Conservation (phyloP, 352 stramenopile genomes). For the Globisporangium iwayamae region DNA sequence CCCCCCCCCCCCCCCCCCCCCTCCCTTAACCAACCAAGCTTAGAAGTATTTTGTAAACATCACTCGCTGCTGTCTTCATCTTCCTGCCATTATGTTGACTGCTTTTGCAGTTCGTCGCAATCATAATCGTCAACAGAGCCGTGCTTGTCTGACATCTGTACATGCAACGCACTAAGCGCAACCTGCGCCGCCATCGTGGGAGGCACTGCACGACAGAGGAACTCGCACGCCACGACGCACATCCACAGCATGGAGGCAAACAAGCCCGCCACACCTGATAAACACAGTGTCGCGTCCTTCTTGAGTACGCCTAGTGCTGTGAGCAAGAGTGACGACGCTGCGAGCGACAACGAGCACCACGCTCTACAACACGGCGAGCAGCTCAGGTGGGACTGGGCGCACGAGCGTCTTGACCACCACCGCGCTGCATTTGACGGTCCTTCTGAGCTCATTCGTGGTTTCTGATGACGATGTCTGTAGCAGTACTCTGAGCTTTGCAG, state of each 20-base stretch:
- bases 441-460: neutral
- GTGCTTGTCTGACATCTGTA: neutral
- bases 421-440: neutral
- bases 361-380: neutral
- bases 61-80: neutral
- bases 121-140: neutral
- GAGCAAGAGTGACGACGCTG: neutral
- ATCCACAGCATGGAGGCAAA: slow-evolving; percentile 6
- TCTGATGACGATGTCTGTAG: slow-evolving; percentile 14
- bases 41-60: slow-evolving; percentile 17
- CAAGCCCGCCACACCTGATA: slow-evolving; percentile 7
- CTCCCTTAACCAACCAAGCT: neutral
- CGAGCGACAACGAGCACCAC: slow-evolving; percentile 7
- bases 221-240: slow-evolving; percentile 9
- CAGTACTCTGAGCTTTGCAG: slow-evolving; percentile 4
- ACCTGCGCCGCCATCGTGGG: slow-evolving; percentile 6
- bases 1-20: neutral
- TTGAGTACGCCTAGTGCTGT: neutral
- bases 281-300: slow-evolving; percentile 3
- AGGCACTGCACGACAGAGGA: slow-evolving; percentile 6
- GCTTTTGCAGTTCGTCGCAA: neutral
- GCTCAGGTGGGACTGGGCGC: neutral
- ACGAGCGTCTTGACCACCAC: neutral
- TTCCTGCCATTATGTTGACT: neutral
- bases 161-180: neutral